phyloP scores from a whole-genome alignment of 345 rosid genomes.

The Linum lewisii region DNA sequence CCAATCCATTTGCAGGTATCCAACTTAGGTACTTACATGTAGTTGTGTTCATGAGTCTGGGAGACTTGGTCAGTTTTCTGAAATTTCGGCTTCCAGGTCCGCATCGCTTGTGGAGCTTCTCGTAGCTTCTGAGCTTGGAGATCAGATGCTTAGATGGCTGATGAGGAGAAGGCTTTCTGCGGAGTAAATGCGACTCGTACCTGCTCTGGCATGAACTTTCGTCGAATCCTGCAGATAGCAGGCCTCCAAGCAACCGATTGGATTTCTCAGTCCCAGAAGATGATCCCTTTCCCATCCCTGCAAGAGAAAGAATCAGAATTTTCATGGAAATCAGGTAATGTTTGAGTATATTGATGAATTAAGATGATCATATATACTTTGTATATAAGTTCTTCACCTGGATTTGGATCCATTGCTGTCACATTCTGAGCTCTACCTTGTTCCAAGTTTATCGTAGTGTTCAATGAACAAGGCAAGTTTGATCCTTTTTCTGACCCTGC shows the following conservation, averaged over 20 bases:
- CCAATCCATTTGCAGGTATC: slow-evolving; percentile 17
- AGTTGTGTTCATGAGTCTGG: background rate
- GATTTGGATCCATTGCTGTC: slow-evolving; percentile 1
- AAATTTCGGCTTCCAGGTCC: slow-evolving; percentile 10
- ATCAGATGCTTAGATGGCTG: slow-evolving; percentile 12
- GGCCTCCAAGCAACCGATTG: slow-evolving; percentile 9
- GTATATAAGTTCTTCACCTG: background rate
- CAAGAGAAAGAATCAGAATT: too few relatives aligned
- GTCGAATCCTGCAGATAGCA: slow-evolving; percentile 11
- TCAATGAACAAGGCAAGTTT: too few relatives aligned
- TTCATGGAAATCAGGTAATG: too few relatives aligned
- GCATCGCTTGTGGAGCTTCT: slow-evolving; percentile 9
- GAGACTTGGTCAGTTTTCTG: background rate
- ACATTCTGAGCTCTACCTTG: slow-evolving; percentile 9
- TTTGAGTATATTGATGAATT: background rate
- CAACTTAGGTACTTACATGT: slow-evolving; percentile 18
- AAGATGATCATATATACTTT: too few relatives aligned
- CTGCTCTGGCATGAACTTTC: slow-evolving; percentile 14
- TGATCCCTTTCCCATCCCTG: slow-evolving; percentile 5
- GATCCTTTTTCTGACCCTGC: too few relatives aligned
- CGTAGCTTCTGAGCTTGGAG: slow-evolving; percentile 14
- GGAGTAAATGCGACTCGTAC: slow-evolving; percentile 6
- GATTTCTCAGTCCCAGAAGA: too few relatives aligned
- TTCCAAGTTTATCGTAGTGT: background rate
- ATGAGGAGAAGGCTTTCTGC: slow-evolving; percentile 8